These are phyloP conservation scores for Aspergillus sp. DNA, from an alignment of 2,329 filamentous ascomycete genomes.

Conservation along the genomic window DNA sequence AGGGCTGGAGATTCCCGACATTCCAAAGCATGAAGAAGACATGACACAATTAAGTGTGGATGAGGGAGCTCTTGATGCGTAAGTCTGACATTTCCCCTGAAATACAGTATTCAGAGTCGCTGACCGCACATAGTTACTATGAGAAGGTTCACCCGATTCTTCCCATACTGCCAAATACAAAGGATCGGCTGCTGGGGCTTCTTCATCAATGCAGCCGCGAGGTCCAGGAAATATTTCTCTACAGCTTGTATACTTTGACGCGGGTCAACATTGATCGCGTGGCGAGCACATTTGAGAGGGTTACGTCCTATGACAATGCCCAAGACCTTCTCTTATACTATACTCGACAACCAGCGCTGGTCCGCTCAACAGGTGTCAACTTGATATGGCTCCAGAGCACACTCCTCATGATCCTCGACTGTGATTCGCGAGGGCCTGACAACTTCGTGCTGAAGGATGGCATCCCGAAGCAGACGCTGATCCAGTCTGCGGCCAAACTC, in stretches of 20 bases:
- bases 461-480: constrained; percentile 40
- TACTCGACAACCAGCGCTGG: constrained; percentile 37
- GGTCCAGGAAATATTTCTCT: constrained; percentile 42
- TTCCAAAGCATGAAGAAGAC: constrained; percentile 35
- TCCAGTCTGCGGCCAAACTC: constrained; percentile 40
- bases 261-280: constrained; percentile 37
- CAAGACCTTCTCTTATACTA: constrained; percentile 41
- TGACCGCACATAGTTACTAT: constrained; percentile 37
- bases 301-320: constrained; percentile 40
- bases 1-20: constrained; percentile 33
- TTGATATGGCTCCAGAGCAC: constrained; percentile 44
- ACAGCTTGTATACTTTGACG: constrained; percentile 41
- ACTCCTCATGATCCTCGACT: constrained; percentile 44
- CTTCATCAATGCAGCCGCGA: constrained; percentile 42
- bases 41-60: constrained; percentile 39
- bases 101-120: not conserved
- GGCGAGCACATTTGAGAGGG: constrained; percentile 33
- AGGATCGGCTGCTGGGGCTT: constrained; percentile 36
- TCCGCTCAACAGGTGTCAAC: constrained; percentile 37
- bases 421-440: constrained; percentile 42
- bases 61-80: constrained; percentile 42
- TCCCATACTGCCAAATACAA: constrained; percentile 43
- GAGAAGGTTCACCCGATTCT: constrained; percentile 41
- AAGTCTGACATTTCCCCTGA: constrained; percentile 17
- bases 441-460: constrained; percentile 43